These are phyloP conservation scores for Aspergillus wentii DNA, from an alignment of 495 filamentous ascomycete genomes.

Conservation along the genomic window DNA sequence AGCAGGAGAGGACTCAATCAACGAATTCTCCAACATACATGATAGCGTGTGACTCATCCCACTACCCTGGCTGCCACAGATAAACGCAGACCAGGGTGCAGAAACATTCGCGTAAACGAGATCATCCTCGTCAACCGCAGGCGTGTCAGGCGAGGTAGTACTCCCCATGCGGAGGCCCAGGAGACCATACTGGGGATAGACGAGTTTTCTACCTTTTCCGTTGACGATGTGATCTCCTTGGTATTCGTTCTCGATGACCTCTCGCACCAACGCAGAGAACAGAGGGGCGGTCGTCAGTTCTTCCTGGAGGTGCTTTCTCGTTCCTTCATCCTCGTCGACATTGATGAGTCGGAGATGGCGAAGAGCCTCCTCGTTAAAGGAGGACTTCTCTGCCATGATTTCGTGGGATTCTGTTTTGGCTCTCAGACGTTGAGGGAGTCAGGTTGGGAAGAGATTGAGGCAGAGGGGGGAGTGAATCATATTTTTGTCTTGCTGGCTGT, in stretches of 20 bases:
- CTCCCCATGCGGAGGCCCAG: not conserved
- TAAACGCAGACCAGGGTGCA: constrained; percentile 50
- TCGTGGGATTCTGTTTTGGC: too few species aligned
- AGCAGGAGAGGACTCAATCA: constrained; percentile 34
- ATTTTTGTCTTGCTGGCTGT: too few species aligned
- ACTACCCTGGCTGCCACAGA: constrained; percentile 70
- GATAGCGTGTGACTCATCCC: constrained; percentile 70
- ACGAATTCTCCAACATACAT: constrained; percentile 55
- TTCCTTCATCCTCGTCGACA: not conserved
- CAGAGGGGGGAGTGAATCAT: too few species aligned
- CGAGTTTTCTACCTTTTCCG: not conserved
- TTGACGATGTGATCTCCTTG: not conserved
- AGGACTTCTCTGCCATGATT: too few species aligned
- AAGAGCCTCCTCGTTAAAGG: not conserved
- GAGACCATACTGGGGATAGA: not conserved
- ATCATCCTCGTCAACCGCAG: not conserved
- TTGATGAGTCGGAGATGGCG: not conserved
- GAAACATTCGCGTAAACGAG: not conserved
- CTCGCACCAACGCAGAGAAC: not conserved
- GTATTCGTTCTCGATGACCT: not conserved
- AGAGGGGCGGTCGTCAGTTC: not conserved
- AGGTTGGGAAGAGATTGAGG: too few species aligned
- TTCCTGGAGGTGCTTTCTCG: not conserved
- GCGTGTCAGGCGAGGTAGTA: too few species aligned
- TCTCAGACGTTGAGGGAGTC: too few species aligned